Evolutionary conservation across 768 basidiomycete genomes (phyloP).

Genomic region (Mycena vitilis): DNA sequence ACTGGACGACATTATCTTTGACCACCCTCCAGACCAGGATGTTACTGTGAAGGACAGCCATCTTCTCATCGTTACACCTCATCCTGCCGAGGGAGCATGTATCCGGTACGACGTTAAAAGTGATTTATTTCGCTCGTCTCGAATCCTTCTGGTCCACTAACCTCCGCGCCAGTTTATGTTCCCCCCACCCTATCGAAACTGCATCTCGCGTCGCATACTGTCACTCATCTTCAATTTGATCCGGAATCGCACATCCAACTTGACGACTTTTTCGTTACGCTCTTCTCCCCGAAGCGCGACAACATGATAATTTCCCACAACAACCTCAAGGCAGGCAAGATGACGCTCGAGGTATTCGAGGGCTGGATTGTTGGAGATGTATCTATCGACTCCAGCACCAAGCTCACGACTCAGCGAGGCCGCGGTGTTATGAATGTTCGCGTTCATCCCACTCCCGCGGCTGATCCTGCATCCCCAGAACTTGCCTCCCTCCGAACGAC

Average conservation of each 20-base stretch:
- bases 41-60: slow-evolving; percentile 49
- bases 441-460: slow-evolving; percentile 54
- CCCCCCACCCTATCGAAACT: slow-evolving; percentile 63
- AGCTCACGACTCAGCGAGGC: slow-evolving; percentile 62
- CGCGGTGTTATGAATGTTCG: slow-evolving; percentile 62
- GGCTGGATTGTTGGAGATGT: slow-evolving; percentile 75
- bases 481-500: slow-evolving; percentile 56
- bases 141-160: too few species aligned
- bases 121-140: too few species aligned
- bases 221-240: slow-evolving; percentile 63
- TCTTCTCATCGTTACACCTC: slow-evolving; percentile 53
- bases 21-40: slow-evolving; percentile 49
- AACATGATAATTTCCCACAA: slow-evolving; percentile 62
- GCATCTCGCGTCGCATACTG: slow-evolving; percentile 55
- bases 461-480: slow-evolving; percentile 46
- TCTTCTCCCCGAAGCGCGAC: slow-evolving; percentile 48
- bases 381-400: slow-evolving; percentile 54
- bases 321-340: slow-evolving; percentile 52
- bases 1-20: slow-evolving; percentile 52
- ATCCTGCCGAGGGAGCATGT: slow-evolving; percentile 48
- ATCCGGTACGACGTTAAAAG: slow-evolving; percentile 65
- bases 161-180: slow-evolving; percentile 41
- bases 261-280: slow-evolving; percentile 57
- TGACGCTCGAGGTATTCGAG: slow-evolving; percentile 58
- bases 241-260: slow-evolving; percentile 54